Base-by-base conservation (phyloP, 768 basidiomycete species). In the Boletus coccyginus region DNA sequence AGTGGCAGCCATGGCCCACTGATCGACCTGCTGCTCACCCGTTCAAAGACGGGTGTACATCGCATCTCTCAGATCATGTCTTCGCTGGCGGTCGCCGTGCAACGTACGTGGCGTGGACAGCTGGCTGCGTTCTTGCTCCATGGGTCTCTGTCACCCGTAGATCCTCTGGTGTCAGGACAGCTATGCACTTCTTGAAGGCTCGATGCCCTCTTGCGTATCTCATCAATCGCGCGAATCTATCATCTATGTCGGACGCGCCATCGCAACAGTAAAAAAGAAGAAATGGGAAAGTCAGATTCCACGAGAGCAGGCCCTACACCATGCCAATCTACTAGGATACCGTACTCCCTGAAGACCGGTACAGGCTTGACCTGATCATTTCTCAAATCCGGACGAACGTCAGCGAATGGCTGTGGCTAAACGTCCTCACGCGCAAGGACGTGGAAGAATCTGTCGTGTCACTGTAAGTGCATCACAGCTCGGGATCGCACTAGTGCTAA, bases 391-490 rank as follows among this genome's bases (percentile, higher is more conserved):
- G 93, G 55, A 87, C 81, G 1, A 86, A 88, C 55, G 82, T 95
- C 49, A 90, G 92, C 66, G 94, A 97, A 77, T 97, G 94, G 93
- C 76, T 97, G 2, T 97, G 94, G 94, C 71, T 85, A 24, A 92
- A 94, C 65, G 87, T 96, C 38, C 76, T 97, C 50, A 95, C 92
- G 3, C 80, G 81, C 64, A 81, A 83, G 62, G 92, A 94, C 58
- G 87, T 95, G 1, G 86, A 89, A 59, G 88, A 88, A 24, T 88
- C 93, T 0, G 84, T 96, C 19, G 85, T 94, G 62, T 89, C 91
- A 13, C 68, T 95, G 93, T 94, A 71, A 68, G 90, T 73, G 1
- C 32, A 33, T 41, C 43, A 46, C 40, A 53, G 21, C 44, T 39
- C 39, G 12, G 36, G 45, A 40, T 45, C 27, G 24, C 51, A 24